phyloP scores from a whole-genome alignment of 768 basidiomycete species.

The Podaxis sp. region DNA sequence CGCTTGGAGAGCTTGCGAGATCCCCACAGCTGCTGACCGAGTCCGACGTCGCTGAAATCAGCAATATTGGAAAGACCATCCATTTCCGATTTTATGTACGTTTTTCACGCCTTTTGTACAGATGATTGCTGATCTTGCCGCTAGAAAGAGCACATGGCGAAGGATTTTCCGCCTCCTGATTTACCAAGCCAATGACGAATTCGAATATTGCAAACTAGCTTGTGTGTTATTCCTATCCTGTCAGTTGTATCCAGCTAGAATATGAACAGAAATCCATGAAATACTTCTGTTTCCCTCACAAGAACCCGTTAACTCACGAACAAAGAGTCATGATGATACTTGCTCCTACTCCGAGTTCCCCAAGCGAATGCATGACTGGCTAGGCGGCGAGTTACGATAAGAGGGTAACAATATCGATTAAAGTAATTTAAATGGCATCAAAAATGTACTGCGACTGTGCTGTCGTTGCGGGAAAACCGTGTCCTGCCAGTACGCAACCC shows the following conservation, averaged over 20 bases:
- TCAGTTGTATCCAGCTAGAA: neutral
- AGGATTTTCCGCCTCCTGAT: constrained; percentile 28
- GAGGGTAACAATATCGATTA: no score
- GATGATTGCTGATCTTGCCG: neutral
- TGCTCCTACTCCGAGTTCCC: no score
- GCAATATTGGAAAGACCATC: constrained; percentile 27
- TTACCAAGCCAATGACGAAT: constrained; percentile 18
- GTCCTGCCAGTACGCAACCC: constrained; percentile 35
- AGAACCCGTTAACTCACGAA: no score
- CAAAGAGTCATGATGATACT: no score
- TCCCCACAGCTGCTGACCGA: constrained; percentile 25
- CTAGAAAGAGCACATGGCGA: constrained; percentile 33
- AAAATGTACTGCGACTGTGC: no score
- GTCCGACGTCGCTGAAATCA: constrained; percentile 31
- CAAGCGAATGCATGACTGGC: no score
- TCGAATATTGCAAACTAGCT: no score
- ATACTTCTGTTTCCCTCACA: no score
- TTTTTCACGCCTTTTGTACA: neutral
- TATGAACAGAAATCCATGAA: no score
- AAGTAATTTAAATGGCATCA: no score
- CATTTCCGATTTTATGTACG: constrained; percentile 32
- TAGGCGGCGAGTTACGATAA: no score
- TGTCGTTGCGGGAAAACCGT: constrained; percentile 17
- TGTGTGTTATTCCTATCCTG: no score
- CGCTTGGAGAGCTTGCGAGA: constrained; percentile 23